These are phyloP conservation scores for Brettanomyces anomalus DNA, from an alignment of 805 yeast species.

Conservation along the genomic window DNA sequence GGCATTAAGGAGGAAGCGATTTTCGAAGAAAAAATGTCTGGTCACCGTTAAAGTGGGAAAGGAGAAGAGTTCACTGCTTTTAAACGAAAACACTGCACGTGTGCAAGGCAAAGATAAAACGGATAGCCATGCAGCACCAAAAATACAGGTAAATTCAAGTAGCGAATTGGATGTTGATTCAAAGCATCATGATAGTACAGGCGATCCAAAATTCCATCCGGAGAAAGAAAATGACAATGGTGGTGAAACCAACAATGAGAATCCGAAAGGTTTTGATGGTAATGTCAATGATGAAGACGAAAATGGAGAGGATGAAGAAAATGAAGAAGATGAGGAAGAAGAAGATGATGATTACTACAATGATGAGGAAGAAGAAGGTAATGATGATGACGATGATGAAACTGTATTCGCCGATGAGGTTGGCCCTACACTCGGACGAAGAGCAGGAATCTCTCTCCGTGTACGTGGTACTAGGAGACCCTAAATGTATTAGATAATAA, in stretches of 20 bases:
- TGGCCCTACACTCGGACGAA: neutral
- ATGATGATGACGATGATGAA: constrained; percentile 1
- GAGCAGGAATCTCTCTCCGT: neutral
- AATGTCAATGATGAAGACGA: constrained; percentile 2
- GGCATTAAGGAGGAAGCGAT: neutral
- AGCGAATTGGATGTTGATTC: neutral
- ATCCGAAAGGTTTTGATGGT: neutral
- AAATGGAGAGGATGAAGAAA: neutral
- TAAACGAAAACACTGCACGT: too few relatives aligned
- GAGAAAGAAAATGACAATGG: too few relatives aligned
- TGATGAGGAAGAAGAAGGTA: neutral
- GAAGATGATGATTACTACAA: neutral
- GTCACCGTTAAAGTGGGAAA: too few relatives aligned
- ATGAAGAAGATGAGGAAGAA: neutral
- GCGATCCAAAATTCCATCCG: neutral
- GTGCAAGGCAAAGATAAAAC: too few relatives aligned
- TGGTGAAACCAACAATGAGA: neutral
- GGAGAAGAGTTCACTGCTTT: too few relatives aligned
- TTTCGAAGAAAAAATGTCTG: neutral
- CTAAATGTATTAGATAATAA: too few relatives aligned
- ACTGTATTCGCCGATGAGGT: constrained; percentile 1
- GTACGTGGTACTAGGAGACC: too few relatives aligned
- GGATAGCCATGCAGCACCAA: too few relatives aligned
- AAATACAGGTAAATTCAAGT: too few relatives aligned
- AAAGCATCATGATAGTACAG: neutral